Conservation (phyloP, 805 yeast genomes). For the Clavispora asparagi region DNA sequence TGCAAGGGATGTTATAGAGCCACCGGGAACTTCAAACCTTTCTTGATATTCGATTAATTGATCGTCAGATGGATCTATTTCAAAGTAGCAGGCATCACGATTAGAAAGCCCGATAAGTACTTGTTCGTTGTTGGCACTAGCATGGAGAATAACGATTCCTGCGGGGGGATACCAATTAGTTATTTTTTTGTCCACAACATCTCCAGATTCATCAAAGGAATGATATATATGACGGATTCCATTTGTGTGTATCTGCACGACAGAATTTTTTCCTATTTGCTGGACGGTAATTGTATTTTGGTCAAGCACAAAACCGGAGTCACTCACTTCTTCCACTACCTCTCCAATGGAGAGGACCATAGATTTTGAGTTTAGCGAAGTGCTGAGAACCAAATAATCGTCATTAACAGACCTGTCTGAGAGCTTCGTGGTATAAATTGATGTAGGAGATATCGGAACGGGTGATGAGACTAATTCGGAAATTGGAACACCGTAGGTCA, state of each 20-base stretch:
- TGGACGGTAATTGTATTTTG: constrained; percentile 64
- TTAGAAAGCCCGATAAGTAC: constrained; percentile 67
- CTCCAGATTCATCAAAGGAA: constrained; percentile 5
- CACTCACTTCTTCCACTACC: constrained; percentile 67
- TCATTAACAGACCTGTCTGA: constrained; percentile 44
- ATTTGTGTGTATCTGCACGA: constrained; percentile 67
- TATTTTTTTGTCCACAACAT: background rate
- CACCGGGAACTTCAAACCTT: constrained; percentile 46
- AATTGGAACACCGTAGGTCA: constrained; percentile 55
- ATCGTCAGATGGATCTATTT: constrained; percentile 54
- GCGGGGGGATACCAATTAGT: constrained; percentile 81
- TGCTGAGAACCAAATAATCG: constrained; percentile 59
- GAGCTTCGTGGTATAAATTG: constrained; percentile 60
- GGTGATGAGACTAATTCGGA: constrained; percentile 68
- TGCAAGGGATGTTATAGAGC: constrained; percentile 44
- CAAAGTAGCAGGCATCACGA: constrained; percentile 77
- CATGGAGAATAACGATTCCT: constrained; percentile 58
- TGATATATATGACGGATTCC: constrained; percentile 57
- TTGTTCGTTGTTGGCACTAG: constrained; percentile 63
- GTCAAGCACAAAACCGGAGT: constrained; percentile 53
- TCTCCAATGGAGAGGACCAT: constrained; percentile 75
- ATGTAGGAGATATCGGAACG: constrained; percentile 58
- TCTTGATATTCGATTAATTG: constrained; percentile 68
- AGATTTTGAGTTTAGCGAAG: constrained; percentile 54
- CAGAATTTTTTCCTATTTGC: constrained; percentile 56